phyloP scores from a whole-genome alignment of 768 basidiomycete genomes.

The Suillus placidus region DNA sequence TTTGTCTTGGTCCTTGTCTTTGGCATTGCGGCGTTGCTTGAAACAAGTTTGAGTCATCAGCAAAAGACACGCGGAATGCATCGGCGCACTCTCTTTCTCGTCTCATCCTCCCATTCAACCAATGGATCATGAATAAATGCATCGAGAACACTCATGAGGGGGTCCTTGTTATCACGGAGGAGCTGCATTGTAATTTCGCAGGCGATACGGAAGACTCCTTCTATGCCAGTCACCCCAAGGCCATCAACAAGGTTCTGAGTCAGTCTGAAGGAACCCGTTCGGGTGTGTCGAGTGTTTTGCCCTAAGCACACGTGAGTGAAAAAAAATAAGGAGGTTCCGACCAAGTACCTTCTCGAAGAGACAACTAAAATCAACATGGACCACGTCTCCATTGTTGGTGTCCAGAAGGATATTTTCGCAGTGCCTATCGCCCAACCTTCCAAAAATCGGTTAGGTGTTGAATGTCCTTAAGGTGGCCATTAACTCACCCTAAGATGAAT shows the following conservation, averaged over 20 bases:
- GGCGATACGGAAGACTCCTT: slow-evolving; percentile 90
- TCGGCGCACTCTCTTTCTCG: slow-evolving; percentile 57
- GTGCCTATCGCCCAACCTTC: slow-evolving; percentile 95
- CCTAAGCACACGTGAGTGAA: slow-evolving; percentile 39
- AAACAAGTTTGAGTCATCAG: slow-evolving; percentile 8
- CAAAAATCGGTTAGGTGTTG: background rate
- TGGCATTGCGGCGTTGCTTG: slow-evolving; percentile 20
- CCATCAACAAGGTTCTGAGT: slow-evolving; percentile 94
- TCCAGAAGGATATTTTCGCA: slow-evolving; percentile 97
- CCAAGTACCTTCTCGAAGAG: slow-evolving; percentile 86
- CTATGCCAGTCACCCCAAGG: slow-evolving; percentile 89
- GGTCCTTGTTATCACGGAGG: slow-evolving; percentile 88
- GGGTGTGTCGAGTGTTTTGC: slow-evolving; percentile 82
- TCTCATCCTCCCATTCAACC: slow-evolving; percentile 92
- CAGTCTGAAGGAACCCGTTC: slow-evolving; percentile 91
- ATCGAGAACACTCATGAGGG: slow-evolving; percentile 92
- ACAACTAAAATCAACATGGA: slow-evolving; percentile 98
- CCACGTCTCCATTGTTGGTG: slow-evolving; percentile 80
- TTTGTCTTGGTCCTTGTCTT: slow-evolving; percentile 38
- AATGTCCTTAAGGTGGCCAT: background rate
- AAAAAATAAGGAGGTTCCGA: background rate
- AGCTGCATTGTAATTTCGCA: slow-evolving; percentile 90
- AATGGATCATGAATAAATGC: slow-evolving; percentile 97
- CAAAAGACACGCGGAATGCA: background rate
- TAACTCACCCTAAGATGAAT: slow-evolving; percentile 84